phyloP scores from a whole-genome alignment of 1,284 basidiomycete genomes.

The Wallemia hederae region DNA sequence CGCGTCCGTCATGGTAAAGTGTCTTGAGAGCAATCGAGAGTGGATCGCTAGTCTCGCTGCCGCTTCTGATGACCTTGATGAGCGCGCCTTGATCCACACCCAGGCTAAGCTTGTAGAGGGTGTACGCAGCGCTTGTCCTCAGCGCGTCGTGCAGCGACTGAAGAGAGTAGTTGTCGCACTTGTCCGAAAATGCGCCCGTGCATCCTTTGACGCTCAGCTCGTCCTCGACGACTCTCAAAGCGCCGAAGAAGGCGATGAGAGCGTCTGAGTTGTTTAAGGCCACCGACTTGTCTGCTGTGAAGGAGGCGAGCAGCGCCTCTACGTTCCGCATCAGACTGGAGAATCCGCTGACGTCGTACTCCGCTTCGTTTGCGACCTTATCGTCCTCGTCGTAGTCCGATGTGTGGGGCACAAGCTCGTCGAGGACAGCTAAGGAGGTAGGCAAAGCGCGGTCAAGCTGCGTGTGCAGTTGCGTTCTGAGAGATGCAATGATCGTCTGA shows the following conservation, averaged over 20 bases:
- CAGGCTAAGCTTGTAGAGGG: not conserved
- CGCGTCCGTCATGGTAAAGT: not conserved
- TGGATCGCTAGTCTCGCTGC: not conserved
- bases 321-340: not conserved
- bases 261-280: not conserved
- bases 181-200: not conserved
- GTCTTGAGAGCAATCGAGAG: not conserved
- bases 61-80: not conserved
- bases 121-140: not conserved
- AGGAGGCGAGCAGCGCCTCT: not conserved
- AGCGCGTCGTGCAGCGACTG: not conserved
- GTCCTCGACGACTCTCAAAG: not conserved
- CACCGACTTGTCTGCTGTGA: not conserved
- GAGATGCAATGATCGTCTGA: constrained; percentile 3
- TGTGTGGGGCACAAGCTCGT: constrained; percentile 16
- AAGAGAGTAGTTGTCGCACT: not conserved
- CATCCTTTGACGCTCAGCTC: not conserved
- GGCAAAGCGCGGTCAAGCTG: constrained; percentile 2
- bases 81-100: not conserved
- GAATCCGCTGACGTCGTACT: not conserved
- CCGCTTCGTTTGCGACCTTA: not conserved
- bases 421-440: constrained; percentile 9
- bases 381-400: not conserved
- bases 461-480: constrained; percentile 5
- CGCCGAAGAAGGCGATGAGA: not conserved